Base-by-base conservation (phyloP, 192 early-diverging fungal genomes). In the Backusella morwellensis region DNA sequence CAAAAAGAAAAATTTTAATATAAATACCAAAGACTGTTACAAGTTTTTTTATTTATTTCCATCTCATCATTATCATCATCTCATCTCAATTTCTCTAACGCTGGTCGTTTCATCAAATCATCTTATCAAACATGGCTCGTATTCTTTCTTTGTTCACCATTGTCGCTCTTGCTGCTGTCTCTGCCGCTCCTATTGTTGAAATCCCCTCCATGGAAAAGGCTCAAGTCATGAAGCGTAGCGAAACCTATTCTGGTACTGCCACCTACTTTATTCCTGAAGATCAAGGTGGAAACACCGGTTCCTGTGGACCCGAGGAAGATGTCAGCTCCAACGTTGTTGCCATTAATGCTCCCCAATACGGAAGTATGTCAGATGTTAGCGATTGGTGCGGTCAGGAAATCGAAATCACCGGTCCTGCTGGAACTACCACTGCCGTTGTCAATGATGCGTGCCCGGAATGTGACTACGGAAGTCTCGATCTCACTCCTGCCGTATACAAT, bases 401-500 rank as follows among this genome's bases (percentile, higher is more conserved):
- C 4, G 29, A 32, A 6, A 77, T 81, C 66, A 76, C 29, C 1
- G 66, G 80, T 23, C 80, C 84, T 50, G 88, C 86, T 21, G 42
- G 80, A 72, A 73, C 84, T 29, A 84, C 83, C 29, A 85, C 79
- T 70, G 89, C 86, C 1, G 86, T 35, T 2, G 81, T 90, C 44
- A 79, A 80, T 19, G 89, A 90, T 74, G 81, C 80, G 15, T 90
- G 89, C 72, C 86, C 88, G 1, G 80, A 70, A 3, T 90, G 89
- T 73, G 80, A 77, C 29, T n/a, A 56, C 6, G 88, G 89, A 38
- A 80, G 83, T 66, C 78, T 90, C 2, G 89, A 90, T 77, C 72
- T 90, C 12, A 85, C 85, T 47, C 86, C 86, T 8, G 69, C 78
- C 4, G 82, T 87, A 21, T 90, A 50, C 47, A 1, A n/a, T n/a